These are phyloP conservation scores for Cystobasidium tubakii DNA, from an alignment of 768 basidiomycete species.

Conservation along the genomic window DNA sequence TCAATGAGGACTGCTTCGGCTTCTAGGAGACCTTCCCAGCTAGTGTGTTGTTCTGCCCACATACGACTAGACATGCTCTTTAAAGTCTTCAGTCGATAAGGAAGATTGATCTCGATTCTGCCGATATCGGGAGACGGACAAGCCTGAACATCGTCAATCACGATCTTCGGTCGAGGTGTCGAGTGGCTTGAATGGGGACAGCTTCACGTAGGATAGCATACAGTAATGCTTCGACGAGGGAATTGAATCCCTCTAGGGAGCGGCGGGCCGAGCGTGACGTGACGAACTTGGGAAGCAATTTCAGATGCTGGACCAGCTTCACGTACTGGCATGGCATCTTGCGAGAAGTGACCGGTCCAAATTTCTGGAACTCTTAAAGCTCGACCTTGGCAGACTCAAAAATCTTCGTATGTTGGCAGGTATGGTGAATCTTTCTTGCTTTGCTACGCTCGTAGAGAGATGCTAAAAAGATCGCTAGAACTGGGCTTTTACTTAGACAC, in stretches of 20 bases:
- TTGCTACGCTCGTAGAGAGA: too few relatives aligned
- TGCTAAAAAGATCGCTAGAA: too few relatives aligned
- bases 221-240: background rate
- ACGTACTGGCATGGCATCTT: background rate
- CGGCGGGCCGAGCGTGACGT: background rate
- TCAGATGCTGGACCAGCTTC: background rate
- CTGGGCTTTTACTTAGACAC: too few relatives aligned
- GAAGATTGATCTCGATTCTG: background rate
- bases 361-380: too few relatives aligned
- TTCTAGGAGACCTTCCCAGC: constrained; percentile 14
- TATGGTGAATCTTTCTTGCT: too few relatives aligned
- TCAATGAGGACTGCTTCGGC: background rate
- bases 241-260: background rate
- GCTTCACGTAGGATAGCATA: background rate
- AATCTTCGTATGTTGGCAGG: too few relatives aligned
- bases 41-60: background rate
- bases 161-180: background rate
- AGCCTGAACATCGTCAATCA: background rate
- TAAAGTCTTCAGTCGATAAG: background rate
- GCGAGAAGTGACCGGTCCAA: too few relatives aligned
- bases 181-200: background rate
- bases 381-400: too few relatives aligned
- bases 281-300: constrained; percentile 1
- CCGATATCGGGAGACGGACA: background rate
- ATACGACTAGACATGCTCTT: background rate